A percentile compares a stretch with the other conserved stretches of the same genome.
Evolutionary conservation across 2,329 filamentous ascomycete species (phyloP).

Genomic region (Myrmaecium sp.): DNA sequence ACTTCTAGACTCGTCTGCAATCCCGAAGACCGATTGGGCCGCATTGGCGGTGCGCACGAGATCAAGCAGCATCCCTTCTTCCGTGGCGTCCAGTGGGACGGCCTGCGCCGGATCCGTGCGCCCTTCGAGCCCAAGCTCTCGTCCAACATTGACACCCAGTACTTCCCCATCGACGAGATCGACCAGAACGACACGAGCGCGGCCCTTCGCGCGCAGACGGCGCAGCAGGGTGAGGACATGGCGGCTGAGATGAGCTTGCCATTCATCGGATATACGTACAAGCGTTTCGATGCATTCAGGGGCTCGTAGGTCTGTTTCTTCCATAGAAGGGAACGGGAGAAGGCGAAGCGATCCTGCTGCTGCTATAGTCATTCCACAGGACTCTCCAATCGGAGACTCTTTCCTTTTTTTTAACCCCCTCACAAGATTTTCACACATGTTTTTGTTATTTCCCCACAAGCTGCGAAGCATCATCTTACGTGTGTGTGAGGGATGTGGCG

Average conservation of each 20-base stretch:
- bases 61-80: conserved; percentile 95
- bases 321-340: too few species aligned
- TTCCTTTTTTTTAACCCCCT: too few species aligned
- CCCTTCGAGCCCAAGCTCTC: conserved; percentile 90
- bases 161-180: conserved; percentile 98
- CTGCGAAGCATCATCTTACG: too few species aligned
- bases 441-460: too few species aligned
- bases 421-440: too few species aligned
- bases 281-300: conserved; percentile 66
- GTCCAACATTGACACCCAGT: conserved; percentile 88
- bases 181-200: conserved; percentile 91
- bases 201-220: conserved; percentile 66
- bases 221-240: conserved; percentile 53
- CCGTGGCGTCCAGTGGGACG: conserved; percentile 89
- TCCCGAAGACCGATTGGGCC: conserved; percentile 77
- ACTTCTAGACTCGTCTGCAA: conserved; percentile 73
- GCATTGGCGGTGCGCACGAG: conserved; percentile 65
- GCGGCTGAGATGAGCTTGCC: conserved; percentile 90
- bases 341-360: too few species aligned
- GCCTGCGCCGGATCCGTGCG: conserved; percentile 77
- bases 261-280: conserved; percentile 95
- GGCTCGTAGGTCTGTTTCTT: conserved; percentile 18
- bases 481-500: too few species aligned
- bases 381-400: too few species aligned
- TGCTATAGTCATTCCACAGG: too few species aligned